Evolutionary conservation across 331 rosid genomes (phyloP).

Genomic region (Prunus yedoensis): DNA sequence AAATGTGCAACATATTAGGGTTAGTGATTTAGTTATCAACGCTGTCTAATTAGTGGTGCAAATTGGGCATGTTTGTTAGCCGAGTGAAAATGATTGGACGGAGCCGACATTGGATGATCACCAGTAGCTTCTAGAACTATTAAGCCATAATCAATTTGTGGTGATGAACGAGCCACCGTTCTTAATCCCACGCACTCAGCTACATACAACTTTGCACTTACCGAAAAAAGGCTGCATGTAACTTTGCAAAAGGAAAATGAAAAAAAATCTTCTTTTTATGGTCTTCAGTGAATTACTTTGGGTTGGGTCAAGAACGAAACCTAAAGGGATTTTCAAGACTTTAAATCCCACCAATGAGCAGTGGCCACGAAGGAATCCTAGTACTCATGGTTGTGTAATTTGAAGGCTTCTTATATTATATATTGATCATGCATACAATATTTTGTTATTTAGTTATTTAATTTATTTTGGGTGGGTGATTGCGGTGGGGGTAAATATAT

Average conservation of each 20-base stretch:
- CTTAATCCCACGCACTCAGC: not conserved
- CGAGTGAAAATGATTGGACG: not conserved
- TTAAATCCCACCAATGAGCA: not conserved
- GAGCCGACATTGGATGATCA: not conserved
- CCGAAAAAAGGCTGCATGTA: not conserved
- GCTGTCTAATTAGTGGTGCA: not conserved
- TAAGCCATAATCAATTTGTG: not conserved
- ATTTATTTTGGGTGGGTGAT: not conserved
- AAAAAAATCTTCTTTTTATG: no score
- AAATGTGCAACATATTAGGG: not conserved
- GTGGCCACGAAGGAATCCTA: not conserved
- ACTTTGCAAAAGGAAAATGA: not conserved
- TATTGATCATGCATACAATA: not conserved
- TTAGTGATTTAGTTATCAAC: not conserved
- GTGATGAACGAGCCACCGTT: not conserved
- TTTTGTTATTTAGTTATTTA: not conserved
- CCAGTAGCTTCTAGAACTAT: not conserved
- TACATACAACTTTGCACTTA: not conserved
- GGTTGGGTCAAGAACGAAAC: no score
- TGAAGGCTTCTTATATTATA: not conserved
- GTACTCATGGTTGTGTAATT: not conserved
- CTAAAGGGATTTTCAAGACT: conserved; percentile 6
- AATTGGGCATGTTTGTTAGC: not conserved
- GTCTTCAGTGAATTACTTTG: no score
- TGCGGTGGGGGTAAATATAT: not conserved